These are phyloP conservation scores for Auricularia heimuer DNA, from an alignment of 768 basidiomycete genomes.

Conservation along the genomic window DNA sequence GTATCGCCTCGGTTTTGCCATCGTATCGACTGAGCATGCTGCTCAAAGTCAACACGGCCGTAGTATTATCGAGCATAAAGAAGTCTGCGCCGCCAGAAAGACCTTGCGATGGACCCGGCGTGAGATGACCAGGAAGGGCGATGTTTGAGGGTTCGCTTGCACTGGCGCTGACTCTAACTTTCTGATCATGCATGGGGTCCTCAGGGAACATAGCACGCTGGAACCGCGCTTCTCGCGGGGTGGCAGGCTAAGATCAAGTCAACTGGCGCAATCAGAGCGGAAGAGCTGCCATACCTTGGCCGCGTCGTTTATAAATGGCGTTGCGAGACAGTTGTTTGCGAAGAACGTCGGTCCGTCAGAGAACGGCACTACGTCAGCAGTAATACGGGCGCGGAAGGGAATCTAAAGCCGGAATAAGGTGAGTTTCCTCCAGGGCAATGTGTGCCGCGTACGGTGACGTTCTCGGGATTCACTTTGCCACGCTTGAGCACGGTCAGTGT, in stretches of 20 bases:
- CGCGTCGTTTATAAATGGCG: slow-evolving; percentile 34
- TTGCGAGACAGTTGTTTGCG: slow-evolving; percentile 42
- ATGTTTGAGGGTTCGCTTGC: slow-evolving; percentile 32
- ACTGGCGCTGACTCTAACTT: slow-evolving; percentile 43
- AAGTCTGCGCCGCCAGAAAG: slow-evolving; percentile 48
- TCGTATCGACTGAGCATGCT: slow-evolving; percentile 40
- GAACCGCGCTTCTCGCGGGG: background rate
- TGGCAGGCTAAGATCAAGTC: background rate
- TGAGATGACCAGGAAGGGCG: slow-evolving; percentile 23
- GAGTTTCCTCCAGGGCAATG: background rate
- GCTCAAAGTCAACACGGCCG: slow-evolving; percentile 47
- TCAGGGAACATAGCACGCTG: background rate
- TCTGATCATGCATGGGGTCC: slow-evolving; percentile 28
- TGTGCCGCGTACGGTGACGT: slow-evolving; percentile 30
- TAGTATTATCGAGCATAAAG: slow-evolving; percentile 41
- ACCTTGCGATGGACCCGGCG: slow-evolving; percentile 28
- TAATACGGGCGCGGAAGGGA: slow-evolving; percentile 49
- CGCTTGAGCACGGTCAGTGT: slow-evolving; percentile 36
- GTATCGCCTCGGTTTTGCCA: slow-evolving; percentile 31
- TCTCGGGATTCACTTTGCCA: slow-evolving; percentile 31
- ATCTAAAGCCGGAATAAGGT: slow-evolving; percentile 25
- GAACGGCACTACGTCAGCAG: slow-evolving; percentile 35
- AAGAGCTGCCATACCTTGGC: background rate
- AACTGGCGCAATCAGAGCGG: background rate
- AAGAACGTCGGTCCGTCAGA: slow-evolving; percentile 40